Conservation (phyloP, 768 basidiomycete genomes). For the Pisolithus tinctorius region DNA sequence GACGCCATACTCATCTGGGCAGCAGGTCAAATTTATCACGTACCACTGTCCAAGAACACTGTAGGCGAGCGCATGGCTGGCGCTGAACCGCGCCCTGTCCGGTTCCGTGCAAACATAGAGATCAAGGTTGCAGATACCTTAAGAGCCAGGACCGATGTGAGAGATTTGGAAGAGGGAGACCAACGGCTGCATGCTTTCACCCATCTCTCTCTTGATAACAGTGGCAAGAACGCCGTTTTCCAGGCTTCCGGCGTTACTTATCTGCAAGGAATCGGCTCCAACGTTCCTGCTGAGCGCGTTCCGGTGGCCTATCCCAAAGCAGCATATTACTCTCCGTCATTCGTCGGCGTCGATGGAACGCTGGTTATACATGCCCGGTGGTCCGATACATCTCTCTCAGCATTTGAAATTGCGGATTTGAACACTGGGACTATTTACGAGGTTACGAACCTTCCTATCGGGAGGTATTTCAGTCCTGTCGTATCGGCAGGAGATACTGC, state of each 20-base stretch:
- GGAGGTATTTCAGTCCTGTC: constrained; percentile 57
- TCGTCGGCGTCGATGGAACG: constrained; percentile 33
- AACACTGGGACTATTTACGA: constrained; percentile 37
- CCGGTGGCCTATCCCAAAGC: constrained; percentile 43
- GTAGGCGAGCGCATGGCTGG: constrained; percentile 43
- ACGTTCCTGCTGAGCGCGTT: constrained; percentile 29
- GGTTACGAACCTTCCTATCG: constrained; percentile 51
- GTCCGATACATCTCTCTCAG: constrained; percentile 57
- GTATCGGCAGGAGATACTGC: constrained; percentile 39
- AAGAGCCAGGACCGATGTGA: constrained; percentile 41
- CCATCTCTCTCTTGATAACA: constrained; percentile 50
- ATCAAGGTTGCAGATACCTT: constrained; percentile 58
- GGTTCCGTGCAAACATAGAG: constrained; percentile 58
- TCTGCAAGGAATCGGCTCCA: constrained; percentile 17
- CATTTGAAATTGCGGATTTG: constrained; percentile 59
- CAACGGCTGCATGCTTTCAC: constrained; percentile 59
- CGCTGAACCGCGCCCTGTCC: constrained; percentile 41
- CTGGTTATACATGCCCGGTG: constrained; percentile 61
- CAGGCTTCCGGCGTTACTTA: constrained; percentile 52
- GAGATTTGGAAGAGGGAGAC: constrained; percentile 44
- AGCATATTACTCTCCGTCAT: constrained; percentile 64
- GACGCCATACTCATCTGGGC: constrained; percentile 63
- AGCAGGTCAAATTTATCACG: constrained; percentile 53
- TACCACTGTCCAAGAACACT: constrained; percentile 46
- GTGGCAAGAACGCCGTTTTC: constrained; percentile 50